These are phyloP conservation scores for Pythium myriotylum DNA, from an alignment of 352 stramenopile genomes.

Conservation along the genomic window DNA sequence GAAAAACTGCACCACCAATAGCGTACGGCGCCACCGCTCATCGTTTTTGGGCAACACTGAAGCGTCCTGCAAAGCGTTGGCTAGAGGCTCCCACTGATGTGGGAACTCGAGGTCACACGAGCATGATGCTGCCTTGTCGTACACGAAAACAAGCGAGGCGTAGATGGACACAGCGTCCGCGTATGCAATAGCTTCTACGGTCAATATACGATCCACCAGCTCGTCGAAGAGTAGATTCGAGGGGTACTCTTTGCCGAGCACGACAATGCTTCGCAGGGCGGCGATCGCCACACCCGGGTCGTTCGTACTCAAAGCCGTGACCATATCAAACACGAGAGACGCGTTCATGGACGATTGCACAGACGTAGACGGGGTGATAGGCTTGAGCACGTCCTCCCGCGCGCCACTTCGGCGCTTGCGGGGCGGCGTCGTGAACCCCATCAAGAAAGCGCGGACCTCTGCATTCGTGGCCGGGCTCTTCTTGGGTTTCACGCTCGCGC, in stretches of 20 bases:
- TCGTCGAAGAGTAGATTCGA: constrained; percentile 81
- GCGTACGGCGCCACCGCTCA: constrained; percentile 62
- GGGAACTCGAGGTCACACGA: constrained; percentile 66
- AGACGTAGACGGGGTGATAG: constrained; percentile 58
- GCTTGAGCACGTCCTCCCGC: constrained; percentile 41
- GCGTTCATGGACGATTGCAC: constrained; percentile 80
- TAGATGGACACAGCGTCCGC: constrained; percentile 76
- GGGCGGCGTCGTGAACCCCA: constrained; percentile 13
- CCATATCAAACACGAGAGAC: constrained; percentile 80
- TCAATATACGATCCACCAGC: constrained; percentile 81
- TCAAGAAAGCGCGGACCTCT: background rate
- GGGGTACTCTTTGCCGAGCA: constrained; percentile 82
- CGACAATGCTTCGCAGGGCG: constrained; percentile 78
- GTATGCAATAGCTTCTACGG: constrained; percentile 68
- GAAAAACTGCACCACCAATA: constrained; percentile 82
- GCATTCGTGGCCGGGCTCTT: background rate
- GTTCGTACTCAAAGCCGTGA: constrained; percentile 82
- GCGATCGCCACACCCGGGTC: constrained; percentile 78
- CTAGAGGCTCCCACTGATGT: constrained; percentile 69
- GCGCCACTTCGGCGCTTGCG: constrained; percentile 34
- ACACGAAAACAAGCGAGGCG: constrained; percentile 79
- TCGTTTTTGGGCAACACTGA: constrained; percentile 42
- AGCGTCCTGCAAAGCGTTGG: constrained; percentile 61
- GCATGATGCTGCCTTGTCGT: constrained; percentile 70
- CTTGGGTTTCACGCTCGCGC: constrained; percentile 1